Evolutionary conservation across 2,329 filamentous ascomycete species (phyloP), one percentile per base, ranked within the genome.

Genomic region (Aspergillus amoenus): DNA sequence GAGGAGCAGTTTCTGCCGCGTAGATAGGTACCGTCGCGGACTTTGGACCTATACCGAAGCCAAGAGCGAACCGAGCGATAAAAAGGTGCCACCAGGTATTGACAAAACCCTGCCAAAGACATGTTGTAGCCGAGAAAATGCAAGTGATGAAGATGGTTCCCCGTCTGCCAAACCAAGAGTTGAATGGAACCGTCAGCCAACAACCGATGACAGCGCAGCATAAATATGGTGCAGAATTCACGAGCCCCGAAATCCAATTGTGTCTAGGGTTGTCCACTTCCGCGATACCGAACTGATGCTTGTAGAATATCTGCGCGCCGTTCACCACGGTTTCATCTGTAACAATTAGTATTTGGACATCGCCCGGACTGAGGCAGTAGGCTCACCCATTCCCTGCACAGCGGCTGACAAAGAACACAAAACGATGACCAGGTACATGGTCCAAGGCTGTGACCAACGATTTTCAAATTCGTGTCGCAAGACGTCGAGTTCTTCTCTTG

Each of bases 91-190:
- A 81, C 89, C 89, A 93, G 0, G 82, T 86, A 60, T 88, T 84
- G 53, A 86, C 84, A 62, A 91, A 88, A 0, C 84, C 81, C 66
- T 83, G 79, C 82, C 82, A 84, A 34, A 81, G 70, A 61, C 76
- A 80, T 9, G 80, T 73, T 17, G 79, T 68, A 7, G 76, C 77
- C n/a, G 87, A 89, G 68, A 93, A 87, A 60, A 89, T 83, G 45
- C 88, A 90, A 5, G 89, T 86, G 56, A 90, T 76, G 73, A 91
- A 93, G 61, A 93, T 92, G 17, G 87, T 90, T 12, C 89, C 88
- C 2, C 88, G 81, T 48, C 88, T 84, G 12, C 89, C 89, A 60
- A 91, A 87, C 59, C 68, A 77, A 55, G 85, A 83, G 73, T 91
- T 91, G 71, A 91, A 81, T 1, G 89, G 88, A 39, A 87, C 84